Conservation (phyloP, 805 yeast genomes). For the Hemisphaericaspora nanyangensis region DNA sequence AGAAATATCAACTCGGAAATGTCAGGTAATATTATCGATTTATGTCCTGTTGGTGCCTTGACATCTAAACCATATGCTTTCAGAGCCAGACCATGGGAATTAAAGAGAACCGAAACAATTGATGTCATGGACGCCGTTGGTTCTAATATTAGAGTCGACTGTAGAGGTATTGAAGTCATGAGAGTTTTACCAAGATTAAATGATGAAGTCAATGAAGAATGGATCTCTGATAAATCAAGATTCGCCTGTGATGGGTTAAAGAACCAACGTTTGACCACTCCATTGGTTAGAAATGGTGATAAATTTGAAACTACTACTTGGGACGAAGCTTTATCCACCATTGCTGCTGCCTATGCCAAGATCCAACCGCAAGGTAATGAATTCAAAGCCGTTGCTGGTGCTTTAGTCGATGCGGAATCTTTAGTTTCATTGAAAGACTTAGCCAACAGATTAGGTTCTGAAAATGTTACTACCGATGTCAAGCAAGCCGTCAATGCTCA, state of each 20-base stretch:
- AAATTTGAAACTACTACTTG: constrained; percentile 72
- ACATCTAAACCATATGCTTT: constrained; percentile 91
- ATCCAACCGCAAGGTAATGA: constrained; percentile 63
- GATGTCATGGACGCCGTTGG: constrained; percentile 85
- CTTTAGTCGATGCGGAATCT: constrained; percentile 77
- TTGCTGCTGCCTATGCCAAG: constrained; percentile 57
- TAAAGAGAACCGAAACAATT: constrained; percentile 81
- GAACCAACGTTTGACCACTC: constrained; percentile 81
- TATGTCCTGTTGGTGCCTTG: constrained; percentile 90
- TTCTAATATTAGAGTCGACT: constrained; percentile 77
- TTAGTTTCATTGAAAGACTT: constrained; percentile 80
- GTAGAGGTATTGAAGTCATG: constrained; percentile 84
- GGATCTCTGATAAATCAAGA: constrained; percentile 86
- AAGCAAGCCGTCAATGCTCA: constrained; percentile 52
- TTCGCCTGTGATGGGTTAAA: constrained; percentile 83
- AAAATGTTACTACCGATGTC: constrained; percentile 72
- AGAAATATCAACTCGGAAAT: constrained; percentile 79
- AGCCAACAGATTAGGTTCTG: constrained; percentile 73
- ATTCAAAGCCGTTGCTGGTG: constrained; percentile 78
- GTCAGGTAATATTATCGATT: constrained; percentile 82
- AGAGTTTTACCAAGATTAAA: constrained; percentile 81
- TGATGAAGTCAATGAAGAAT: constrained; percentile 85
- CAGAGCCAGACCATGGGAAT: constrained; percentile 91
- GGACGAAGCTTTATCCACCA: constrained; percentile 77
- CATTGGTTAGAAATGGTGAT: constrained; percentile 68